Base-by-base conservation (phyloP, 306 rosid species). In the Citrullus colocynthis region DNA sequence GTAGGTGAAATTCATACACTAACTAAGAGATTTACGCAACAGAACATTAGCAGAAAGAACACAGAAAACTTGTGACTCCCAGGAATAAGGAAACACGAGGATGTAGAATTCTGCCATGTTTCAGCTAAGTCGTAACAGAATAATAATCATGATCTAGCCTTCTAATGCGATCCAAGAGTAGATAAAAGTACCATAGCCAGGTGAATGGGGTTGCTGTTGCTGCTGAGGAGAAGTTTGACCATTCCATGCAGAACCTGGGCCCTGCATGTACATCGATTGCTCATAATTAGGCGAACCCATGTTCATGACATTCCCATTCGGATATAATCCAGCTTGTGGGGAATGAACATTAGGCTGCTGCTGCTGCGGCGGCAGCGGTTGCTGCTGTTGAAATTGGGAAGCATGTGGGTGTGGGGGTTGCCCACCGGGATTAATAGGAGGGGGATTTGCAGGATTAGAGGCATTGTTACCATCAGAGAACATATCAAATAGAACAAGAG, bases 401-500 rank as follows among this genome's bases (percentile, higher is more conserved):
- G 45, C 28, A 10, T 42, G 78, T 32, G 62, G 49, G 6, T 74
- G 57, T 8, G 7, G 63, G 78, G 49, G 32, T 52, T 74, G 78
- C 16, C 11, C 49, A 16, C 55, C 45, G 3, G 63, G 14, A 58
- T 4, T 63, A 54, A 6, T 71, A 67, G 90, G 70, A 65, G 87
- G 92, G 78, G 84, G 73, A 78, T 83, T 88, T 51, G 79, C 78
- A 58, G 96, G 34, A 83, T 76, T 75, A 4, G 88, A 78, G 42
- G 51, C 82, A 69, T 74, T 87, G 77, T 81, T 90, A 70, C 86
- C 82, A 66, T 85, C 90, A 36, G 97, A 85, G 78, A 89, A 86
- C 96, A 90, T 85, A 84, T 93, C 99, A 74, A 84, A 89, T 79
- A 89, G 96, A 84, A 89, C 93, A 78, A 96, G 91, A 74, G 98